Percentiles rank a stretch among this genome's conserved stretches.
These are phyloP conservation scores for Fraxinus pennsylvanica DNA, from an alignment of 257 asterid genomes.

Conservation along the genomic window DNA sequence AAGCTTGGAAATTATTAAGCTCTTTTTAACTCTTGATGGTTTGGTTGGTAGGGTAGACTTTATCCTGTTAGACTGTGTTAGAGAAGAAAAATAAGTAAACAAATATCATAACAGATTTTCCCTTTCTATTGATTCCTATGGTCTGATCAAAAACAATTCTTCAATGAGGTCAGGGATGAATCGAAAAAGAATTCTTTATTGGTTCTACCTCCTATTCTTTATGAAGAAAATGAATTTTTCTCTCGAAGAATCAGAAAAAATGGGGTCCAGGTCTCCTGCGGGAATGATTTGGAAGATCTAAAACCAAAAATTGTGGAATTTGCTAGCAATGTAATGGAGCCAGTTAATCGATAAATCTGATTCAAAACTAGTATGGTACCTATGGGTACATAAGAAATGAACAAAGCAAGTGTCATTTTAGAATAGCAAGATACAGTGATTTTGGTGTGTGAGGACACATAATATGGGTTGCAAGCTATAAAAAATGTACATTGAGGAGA, in stretches of 20 bases:
- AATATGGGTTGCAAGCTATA: not conserved
- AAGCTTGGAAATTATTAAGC: conserved; percentile 18
- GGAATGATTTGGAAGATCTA: too few species aligned
- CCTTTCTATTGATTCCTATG: not conserved
- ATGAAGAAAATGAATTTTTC: not conserved
- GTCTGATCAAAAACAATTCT: not conserved
- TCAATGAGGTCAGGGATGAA: not conserved
- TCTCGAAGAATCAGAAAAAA: too few species aligned
- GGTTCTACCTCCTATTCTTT: not conserved
- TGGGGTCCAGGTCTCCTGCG: too few species aligned
- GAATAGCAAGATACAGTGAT: not conserved
- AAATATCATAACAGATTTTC: not conserved
- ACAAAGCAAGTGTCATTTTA: not conserved
- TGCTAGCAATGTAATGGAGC: too few species aligned
- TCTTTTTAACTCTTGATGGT: not conserved
- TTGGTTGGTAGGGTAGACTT: not conserved
- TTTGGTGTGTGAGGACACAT: not conserved
- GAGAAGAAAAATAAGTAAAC: not conserved
- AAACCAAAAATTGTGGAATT: too few species aligned
- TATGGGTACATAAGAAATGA: too few species aligned
- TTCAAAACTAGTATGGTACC: too few species aligned
- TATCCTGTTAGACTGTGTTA: not conserved
- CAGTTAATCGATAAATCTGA: too few species aligned
- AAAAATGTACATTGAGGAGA: not conserved
- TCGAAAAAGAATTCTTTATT: not conserved